Evolutionary conservation across 2,329 filamentous ascomycete species (phyloP).

Genomic region (Cladosporium sp.): DNA sequence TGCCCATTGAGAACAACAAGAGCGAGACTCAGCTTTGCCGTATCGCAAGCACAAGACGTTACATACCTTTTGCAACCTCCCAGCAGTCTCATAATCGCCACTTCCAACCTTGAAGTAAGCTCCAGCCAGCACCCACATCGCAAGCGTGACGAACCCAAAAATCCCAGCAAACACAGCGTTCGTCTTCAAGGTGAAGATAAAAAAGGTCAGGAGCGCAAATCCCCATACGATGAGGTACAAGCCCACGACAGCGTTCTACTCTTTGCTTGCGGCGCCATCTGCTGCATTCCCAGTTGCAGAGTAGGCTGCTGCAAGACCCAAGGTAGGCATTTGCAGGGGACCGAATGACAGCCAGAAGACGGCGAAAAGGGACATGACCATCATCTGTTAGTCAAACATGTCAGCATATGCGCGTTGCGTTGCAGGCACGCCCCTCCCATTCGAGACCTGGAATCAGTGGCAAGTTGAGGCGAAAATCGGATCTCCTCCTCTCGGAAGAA

Average conservation of each 20-base stretch:
- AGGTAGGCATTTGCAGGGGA: conserved; percentile 51
- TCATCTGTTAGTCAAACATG: conserved; percentile 41
- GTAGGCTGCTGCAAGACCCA: conserved; percentile 49
- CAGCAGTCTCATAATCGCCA: conserved; percentile 46
- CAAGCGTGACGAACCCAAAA: conserved; percentile 49
- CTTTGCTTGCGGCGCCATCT: conserved; percentile 44
- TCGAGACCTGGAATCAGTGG: background rate
- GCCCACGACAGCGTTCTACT: conserved; percentile 52
- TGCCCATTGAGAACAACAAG: background rate
- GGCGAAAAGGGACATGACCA: conserved; percentile 54
- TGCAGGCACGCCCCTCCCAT: background rate
- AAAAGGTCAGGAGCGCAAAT: background rate
- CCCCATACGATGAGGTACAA: conserved; percentile 29
- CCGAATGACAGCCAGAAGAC: conserved; percentile 58
- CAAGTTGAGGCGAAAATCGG: conserved; percentile 55
- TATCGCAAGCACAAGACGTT: too few species aligned
- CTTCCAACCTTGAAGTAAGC: conserved; percentile 52
- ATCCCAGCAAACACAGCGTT: background rate
- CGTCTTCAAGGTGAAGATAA: background rate
- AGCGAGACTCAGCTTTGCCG: too few species aligned
- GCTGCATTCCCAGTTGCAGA: conserved; percentile 44
- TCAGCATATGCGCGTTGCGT: background rate
- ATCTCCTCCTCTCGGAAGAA: conserved; percentile 39
- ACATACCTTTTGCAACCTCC: conserved; percentile 49
- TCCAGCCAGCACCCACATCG: conserved; percentile 48